Conservation (phyloP, 2,329 filamentous ascomycete genomes). For the Neonectria sp. region DNA sequence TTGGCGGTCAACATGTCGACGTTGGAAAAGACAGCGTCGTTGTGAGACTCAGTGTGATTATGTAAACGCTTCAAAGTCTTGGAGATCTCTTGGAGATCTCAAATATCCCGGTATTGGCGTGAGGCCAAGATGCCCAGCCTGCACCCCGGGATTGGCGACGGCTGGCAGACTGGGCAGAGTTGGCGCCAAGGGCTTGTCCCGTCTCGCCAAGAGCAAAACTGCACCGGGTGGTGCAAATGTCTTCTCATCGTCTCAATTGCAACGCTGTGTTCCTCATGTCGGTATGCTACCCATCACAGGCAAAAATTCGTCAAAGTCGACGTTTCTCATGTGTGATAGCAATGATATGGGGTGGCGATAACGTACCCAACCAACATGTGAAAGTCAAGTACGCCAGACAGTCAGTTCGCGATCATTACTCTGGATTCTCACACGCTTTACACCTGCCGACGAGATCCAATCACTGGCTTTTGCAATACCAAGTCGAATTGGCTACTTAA, state of each 20-base stretch:
- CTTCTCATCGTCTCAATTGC: background rate
- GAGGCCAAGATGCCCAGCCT: conserved; percentile 46
- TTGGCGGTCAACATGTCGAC: background rate
- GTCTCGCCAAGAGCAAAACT: conserved; percentile 42
- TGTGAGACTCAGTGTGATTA: conserved; percentile 4
- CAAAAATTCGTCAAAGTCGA: background rate
- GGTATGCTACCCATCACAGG: background rate
- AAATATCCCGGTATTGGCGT: conserved; percentile 28
- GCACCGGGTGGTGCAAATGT: conserved; percentile 46
- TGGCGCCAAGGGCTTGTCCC: conserved; percentile 43
- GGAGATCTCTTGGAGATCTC: conserved; percentile 31
- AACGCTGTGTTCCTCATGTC: background rate
- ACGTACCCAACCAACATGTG: background rate
- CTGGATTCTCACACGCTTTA: background rate
- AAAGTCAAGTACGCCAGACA: background rate
- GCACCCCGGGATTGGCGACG: conserved; percentile 33
- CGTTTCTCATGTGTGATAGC: background rate
- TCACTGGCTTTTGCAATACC: background rate
- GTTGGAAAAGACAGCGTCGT: background rate
- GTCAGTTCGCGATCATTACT: conserved; percentile 3
- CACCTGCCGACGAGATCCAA: background rate
- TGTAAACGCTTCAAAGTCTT: conserved; percentile 34
- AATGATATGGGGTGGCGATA: background rate
- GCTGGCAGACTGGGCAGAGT: conserved; percentile 18
- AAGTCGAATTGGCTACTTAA: background rate